These are phyloP conservation scores for Alternaria triticina DNA, from an alignment of 2,329 filamentous ascomycete genomes.

Conservation along the genomic window DNA sequence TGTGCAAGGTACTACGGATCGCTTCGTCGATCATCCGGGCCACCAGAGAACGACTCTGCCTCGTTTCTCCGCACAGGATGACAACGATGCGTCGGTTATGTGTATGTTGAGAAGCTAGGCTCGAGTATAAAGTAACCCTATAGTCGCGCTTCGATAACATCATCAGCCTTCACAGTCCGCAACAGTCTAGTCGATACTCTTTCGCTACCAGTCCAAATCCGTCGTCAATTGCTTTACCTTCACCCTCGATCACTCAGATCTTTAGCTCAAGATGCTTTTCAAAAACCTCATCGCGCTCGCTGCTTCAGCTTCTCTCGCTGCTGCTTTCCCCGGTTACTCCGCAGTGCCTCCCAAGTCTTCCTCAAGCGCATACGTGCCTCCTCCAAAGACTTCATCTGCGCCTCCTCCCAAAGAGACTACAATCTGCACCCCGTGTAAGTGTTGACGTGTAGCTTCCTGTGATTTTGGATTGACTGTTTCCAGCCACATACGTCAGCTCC, in stretches of 20 bases:
- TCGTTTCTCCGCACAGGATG: constrained; percentile 10
- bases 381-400: background rate
- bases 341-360: background rate
- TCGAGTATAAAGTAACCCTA: constrained; percentile 19
- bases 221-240: background rate
- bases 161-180: constrained; percentile 6
- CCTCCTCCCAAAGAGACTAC: constrained; percentile 13
- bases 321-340: constrained; percentile 20
- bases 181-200: constrained; percentile 2
- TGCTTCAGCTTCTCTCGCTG: constrained; percentile 21
- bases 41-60: constrained; percentile 3
- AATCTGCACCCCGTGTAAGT: constrained; percentile 25
- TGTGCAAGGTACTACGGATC: constrained; percentile 9
- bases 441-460: background rate
- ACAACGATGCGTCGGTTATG: background rate
- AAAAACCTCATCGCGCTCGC: constrained; percentile 21
- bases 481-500: constrained; percentile 24
- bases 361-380: background rate
- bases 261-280: constrained; percentile 24
- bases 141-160: background rate
- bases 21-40: background rate
- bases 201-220: background rate
- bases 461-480: background rate
- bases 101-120: background rate
- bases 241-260: background rate